Conservation (phyloP, 1,139 yeast species). For the Yamadazyma diospyri region DNA sequence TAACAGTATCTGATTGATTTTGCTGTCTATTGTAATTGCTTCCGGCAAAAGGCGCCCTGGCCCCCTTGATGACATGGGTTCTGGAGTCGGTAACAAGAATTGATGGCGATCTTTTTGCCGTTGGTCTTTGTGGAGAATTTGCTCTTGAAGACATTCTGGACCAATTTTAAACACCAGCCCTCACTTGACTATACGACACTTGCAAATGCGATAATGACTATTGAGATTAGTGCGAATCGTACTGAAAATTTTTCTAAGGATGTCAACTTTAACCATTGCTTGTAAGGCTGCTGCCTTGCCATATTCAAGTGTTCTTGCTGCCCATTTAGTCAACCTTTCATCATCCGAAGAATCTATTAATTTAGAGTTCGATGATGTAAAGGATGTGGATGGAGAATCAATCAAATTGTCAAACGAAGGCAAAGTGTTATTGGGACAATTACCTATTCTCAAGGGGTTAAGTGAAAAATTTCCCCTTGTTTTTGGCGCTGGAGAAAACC, state of each 20-base stretch:
- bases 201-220: not conserved
- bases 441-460: constrained; percentile 42
- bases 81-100: constrained; percentile 89
- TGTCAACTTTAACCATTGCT: constrained; percentile 59
- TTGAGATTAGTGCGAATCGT: constrained; percentile 1
- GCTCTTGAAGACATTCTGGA: not conserved
- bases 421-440: constrained; percentile 41
- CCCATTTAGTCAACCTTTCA: constrained; percentile 61
- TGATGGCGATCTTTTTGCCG: constrained; percentile 90
- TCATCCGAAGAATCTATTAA: constrained; percentile 47
- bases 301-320: constrained; percentile 77
- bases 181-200: too few species aligned
- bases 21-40: constrained; percentile 44
- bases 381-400: constrained; percentile 39
- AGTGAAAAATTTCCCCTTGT: constrained; percentile 44
- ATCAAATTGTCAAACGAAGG: constrained; percentile 46
- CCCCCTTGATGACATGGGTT: constrained; percentile 50
- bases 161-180: not conserved
- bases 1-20: constrained; percentile 15
- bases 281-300: constrained; percentile 84
- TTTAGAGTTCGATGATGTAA: constrained; percentile 67
- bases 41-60: constrained; percentile 86
- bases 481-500: constrained; percentile 30
- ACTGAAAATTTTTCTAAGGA: constrained; percentile 10
- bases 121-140: constrained; percentile 39